Conservation (phyloP, 2,329 filamentous ascomycete species). For the Pestalotiopsis sp. region DNA sequence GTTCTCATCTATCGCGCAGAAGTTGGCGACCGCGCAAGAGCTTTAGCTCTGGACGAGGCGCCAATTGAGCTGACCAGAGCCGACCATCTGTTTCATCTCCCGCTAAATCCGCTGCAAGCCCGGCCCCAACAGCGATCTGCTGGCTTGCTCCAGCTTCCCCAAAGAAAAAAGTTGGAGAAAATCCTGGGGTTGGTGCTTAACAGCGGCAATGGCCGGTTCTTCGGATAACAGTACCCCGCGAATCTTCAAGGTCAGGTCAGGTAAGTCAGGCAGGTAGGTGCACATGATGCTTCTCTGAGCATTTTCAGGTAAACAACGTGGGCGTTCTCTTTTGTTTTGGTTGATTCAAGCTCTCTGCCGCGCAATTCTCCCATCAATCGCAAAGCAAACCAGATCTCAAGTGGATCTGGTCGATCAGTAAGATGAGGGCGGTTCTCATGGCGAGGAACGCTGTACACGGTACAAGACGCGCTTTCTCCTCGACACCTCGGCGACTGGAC, state of each 20-base stretch:
- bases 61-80: background rate
- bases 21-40: background rate
- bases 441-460: constrained; percentile 39
- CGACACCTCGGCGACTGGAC: constrained; percentile 48
- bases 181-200: constrained; percentile 16
- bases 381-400: background rate
- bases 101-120: background rate
- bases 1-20: background rate
- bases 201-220: constrained; percentile 21
- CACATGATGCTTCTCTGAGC: background rate
- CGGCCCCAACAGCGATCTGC: background rate
- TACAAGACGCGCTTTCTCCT: constrained; percentile 54
- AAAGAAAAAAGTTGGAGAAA: constrained; percentile 13
- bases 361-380: background rate
- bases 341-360: background rate
- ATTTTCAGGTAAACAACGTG: background rate
- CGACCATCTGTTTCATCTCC: background rate
- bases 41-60: background rate
- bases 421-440: constrained; percentile 46
- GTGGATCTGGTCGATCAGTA: constrained; percentile 12
- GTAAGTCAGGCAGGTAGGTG: background rate
- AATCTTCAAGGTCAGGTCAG: background rate
- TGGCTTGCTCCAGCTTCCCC: background rate
- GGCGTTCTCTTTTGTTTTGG: background rate
- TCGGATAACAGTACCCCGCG: constrained; percentile 18